A percentile compares a stretch with the other conserved stretches of the same genome.
Conservation (phyloP, 78 protist genomes). For the Diacronema lutheri region DNA sequence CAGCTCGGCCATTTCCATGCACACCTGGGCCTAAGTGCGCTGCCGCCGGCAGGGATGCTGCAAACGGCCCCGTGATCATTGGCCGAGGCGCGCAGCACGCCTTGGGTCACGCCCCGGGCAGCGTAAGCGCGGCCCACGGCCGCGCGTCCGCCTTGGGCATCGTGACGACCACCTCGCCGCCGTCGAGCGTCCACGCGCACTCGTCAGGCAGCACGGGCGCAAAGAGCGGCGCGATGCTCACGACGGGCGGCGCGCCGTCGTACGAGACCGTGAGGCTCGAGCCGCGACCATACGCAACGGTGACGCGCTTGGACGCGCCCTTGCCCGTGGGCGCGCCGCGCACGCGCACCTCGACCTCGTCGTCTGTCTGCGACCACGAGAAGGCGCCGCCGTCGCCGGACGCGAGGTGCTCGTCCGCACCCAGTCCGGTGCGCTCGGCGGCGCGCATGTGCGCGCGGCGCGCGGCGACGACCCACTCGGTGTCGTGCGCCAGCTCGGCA, state of each 20-base stretch:
- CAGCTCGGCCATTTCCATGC: too few species aligned
- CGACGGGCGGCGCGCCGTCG: neutral
- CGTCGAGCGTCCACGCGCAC: neutral
- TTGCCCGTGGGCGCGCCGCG: neutral
- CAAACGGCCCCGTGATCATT: too few species aligned
- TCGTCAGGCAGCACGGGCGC: neutral
- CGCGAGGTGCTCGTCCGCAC: neutral
- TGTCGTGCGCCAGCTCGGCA: neutral
- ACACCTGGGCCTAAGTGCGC: too few species aligned
- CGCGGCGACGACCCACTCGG: neutral
- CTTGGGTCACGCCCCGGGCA: too few species aligned
- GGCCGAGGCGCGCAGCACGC: too few species aligned
- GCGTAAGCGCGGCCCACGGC: neutral
- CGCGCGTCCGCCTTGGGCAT: neutral
- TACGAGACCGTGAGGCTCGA: neutral
- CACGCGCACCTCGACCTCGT: constrained; percentile 20
- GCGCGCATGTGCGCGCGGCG: neutral
- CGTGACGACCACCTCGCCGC: neutral
- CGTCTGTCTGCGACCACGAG: neutral
- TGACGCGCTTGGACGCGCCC: neutral
- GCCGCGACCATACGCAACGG: neutral
- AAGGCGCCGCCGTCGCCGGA: neutral
- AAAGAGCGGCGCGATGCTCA: neutral
- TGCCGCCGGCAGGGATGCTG: too few species aligned
- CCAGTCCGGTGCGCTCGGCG: neutral